phyloP scores from a whole-genome alignment of 2,329 filamentous ascomycete species.

The Aureobasidium sp. region DNA sequence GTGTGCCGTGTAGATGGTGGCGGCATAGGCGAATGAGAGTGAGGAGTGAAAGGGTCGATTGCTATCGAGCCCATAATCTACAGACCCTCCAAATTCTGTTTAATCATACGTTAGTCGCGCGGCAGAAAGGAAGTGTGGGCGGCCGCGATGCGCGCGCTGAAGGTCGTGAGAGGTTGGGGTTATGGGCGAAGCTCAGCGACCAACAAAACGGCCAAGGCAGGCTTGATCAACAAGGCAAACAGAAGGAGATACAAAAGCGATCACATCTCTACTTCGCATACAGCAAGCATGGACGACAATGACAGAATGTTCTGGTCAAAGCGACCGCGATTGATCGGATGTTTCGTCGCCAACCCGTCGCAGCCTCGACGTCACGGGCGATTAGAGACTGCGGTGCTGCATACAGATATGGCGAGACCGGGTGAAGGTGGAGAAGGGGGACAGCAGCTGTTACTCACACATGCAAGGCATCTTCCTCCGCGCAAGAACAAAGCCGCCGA shows the following conservation, averaged over 20 bases:
- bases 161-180: conserved; percentile 8
- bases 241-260: not conserved
- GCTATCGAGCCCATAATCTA: conserved; percentile 54
- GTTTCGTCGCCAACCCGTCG: not conserved
- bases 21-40: conserved; percentile 30
- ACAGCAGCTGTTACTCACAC: conserved; percentile 10
- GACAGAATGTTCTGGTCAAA: not conserved
- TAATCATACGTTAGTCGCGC: conserved; percentile 2
- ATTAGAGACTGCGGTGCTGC: not conserved
- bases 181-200: not conserved
- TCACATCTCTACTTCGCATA: not conserved
- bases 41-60: conserved; percentile 67
- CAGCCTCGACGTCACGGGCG: not conserved
- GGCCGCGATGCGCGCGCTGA: conserved; percentile 1
- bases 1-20: conserved; percentile 9
- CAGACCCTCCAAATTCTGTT: conserved; percentile 2
- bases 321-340: not conserved
- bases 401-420: not conserved
- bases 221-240: not conserved
- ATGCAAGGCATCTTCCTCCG: conserved; percentile 11
- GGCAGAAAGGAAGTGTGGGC: not conserved
- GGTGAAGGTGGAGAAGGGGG: not conserved
- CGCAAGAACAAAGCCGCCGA: not conserved
- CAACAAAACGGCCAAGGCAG: conserved; percentile 8
- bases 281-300: not conserved